Evolutionary conservation across 2,329 filamentous ascomycete species (phyloP).

Genomic region (Fusarium bactridioides): DNA sequence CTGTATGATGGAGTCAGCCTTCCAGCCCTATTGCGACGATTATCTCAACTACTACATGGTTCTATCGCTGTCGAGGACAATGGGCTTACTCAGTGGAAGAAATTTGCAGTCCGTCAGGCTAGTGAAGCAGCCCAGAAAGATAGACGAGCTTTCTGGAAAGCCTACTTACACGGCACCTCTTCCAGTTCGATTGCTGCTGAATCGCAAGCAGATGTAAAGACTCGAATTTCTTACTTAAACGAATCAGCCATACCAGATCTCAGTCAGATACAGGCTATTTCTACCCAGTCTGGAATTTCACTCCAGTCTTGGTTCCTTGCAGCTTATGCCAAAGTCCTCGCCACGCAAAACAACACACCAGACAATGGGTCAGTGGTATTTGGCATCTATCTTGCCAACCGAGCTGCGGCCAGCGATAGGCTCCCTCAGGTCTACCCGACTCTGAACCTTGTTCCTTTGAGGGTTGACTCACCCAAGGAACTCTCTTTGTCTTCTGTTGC

Average conservation of each 20-base stretch:
- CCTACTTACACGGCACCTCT: slow-evolving; percentile 46
- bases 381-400: slow-evolving; percentile 86
- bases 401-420: slow-evolving; percentile 61
- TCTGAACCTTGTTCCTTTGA: slow-evolving; percentile 79
- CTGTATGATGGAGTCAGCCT: slow-evolving; percentile 89
- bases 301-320: slow-evolving; percentile 81
- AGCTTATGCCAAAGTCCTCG: slow-evolving; percentile 63
- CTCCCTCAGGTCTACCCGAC: slow-evolving; percentile 69
- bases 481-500: slow-evolving; percentile 61
- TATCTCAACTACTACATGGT: slow-evolving; percentile 22
- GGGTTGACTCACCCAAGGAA: slow-evolving; percentile 52
- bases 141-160: slow-evolving; percentile 52
- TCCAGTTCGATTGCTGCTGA: neutral
- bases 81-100: slow-evolving; percentile 41
- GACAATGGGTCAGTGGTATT: slow-evolving; percentile 60
- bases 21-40: slow-evolving; percentile 62
- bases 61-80: neutral
- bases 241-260: slow-evolving; percentile 55
- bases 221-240: slow-evolving; percentile 50
- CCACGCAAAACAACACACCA: slow-evolving; percentile 44
- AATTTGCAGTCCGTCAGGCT: slow-evolving; percentile 23
- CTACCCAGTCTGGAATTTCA: slow-evolving; percentile 65
- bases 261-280: slow-evolving; percentile 41
- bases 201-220: neutral
- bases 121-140: slow-evolving; percentile 1